These are phyloP conservation scores for Crithidia acanthocephali DNA, from an alignment of 208 protist species.

Conservation along the genomic window DNA sequence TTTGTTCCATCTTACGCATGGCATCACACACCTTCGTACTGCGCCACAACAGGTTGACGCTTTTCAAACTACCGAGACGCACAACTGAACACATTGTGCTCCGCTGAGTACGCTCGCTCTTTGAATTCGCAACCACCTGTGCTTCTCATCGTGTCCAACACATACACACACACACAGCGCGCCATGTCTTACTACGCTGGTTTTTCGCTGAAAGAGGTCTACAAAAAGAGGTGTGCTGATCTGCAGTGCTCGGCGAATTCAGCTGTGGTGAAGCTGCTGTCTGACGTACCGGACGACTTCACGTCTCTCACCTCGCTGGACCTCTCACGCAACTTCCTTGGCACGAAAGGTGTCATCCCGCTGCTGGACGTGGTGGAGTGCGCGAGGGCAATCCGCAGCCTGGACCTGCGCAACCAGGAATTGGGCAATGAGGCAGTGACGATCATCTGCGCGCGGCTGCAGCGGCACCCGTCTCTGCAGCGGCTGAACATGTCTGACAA, in stretches of 20 bases:
- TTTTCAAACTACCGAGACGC: too few relatives aligned
- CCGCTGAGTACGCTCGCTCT: too few relatives aligned
- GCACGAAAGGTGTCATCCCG: slow-evolving; percentile 75
- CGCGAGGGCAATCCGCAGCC: slow-evolving; percentile 40
- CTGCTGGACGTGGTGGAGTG: slow-evolving; percentile 79
- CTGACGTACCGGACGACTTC: slow-evolving; percentile 72
- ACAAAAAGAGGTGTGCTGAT: slow-evolving; percentile 73
- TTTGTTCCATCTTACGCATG: too few relatives aligned
- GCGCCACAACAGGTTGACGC: too few relatives aligned
- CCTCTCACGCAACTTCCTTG: slow-evolving; percentile 87
- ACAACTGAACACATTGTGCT: too few relatives aligned
- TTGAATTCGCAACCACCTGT: too few relatives aligned
- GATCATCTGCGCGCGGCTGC: slow-evolving; percentile 54
- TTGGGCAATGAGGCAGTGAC: slow-evolving; percentile 62
- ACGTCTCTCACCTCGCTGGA: slow-evolving; percentile 60
- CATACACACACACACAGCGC: slow-evolving; percentile 33
- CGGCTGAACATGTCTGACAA: slow-evolving; percentile 86
- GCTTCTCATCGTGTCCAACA: background rate
- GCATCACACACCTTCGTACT: too few relatives aligned
- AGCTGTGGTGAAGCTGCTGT: slow-evolving; percentile 45
- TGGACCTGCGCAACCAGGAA: slow-evolving; percentile 70
- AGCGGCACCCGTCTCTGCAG: slow-evolving; percentile 60
- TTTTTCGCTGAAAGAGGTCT: slow-evolving; percentile 78
- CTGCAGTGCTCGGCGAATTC: slow-evolving; percentile 74
- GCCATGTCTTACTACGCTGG: slow-evolving; percentile 72